Evolutionary conservation across 257 asterid genomes (phyloP).

Genomic region (Rubia yunnanensis): DNA sequence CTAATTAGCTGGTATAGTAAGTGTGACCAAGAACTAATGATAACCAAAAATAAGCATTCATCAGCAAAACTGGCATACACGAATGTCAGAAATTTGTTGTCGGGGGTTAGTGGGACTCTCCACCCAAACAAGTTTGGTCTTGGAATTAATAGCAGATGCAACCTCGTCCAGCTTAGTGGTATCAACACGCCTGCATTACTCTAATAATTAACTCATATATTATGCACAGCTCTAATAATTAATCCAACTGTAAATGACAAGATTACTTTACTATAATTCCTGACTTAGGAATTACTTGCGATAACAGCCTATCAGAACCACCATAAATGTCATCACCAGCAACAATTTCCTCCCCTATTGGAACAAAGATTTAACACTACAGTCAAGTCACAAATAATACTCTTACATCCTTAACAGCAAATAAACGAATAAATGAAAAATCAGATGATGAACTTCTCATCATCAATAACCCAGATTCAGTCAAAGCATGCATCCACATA

Average conservation of each 20-base stretch:
- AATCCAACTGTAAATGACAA: conserved; percentile 9
- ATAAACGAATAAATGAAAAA: no score
- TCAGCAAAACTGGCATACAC: conserved; percentile 31
- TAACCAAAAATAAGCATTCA: not conserved
- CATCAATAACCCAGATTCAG: not conserved
- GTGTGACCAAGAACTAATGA: not conserved
- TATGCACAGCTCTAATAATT: not conserved
- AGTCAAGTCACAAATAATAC: not conserved
- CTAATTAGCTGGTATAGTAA: not conserved
- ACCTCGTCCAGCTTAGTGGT: conserved; percentile 72
- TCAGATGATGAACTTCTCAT: not conserved
- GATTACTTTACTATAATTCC: conserved; percentile 78
- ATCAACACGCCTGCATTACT: conserved; percentile 65
- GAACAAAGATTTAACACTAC: not conserved
- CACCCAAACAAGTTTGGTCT: conserved; percentile 91
- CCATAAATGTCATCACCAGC: conserved; percentile 97
- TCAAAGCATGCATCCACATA: not conserved
- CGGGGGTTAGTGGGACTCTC: conserved; percentile 99
- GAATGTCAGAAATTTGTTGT: conserved; percentile 82
- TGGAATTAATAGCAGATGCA: conserved; percentile 53
- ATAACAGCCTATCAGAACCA: conserved; percentile 90
- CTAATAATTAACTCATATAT: conserved; percentile 1
- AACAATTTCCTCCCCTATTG: conserved; percentile 73
- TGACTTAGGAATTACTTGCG: conserved; percentile 69
- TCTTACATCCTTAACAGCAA: not conserved